Conservation (phyloP, 2,329 filamentous ascomycete genomes). For the Fusarium xyrophilum region DNA sequence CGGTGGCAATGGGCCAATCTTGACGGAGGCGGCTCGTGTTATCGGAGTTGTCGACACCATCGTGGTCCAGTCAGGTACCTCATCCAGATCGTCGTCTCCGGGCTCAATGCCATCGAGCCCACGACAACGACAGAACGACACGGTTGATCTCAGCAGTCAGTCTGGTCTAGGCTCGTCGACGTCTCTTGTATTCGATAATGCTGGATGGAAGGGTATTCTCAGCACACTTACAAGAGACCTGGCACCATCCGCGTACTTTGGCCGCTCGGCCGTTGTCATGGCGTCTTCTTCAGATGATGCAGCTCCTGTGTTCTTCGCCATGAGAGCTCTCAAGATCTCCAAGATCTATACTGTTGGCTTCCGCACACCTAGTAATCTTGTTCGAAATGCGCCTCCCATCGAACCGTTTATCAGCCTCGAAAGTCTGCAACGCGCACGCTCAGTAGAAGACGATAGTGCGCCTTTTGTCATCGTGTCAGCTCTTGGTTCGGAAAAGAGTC, state of each 20-base stretch:
- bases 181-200: constrained; percentile 77
- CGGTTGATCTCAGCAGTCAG: constrained; percentile 35
- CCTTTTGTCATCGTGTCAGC: constrained; percentile 85
- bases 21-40: constrained; percentile 78
- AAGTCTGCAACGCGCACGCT: constrained; percentile 61
- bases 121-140: constrained; percentile 46
- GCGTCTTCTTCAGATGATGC: constrained; percentile 77
- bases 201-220: constrained; percentile 84
- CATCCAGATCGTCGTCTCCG: constrained; percentile 54
- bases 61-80: constrained; percentile 61
- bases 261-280: constrained; percentile 76
- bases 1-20: constrained; percentile 58
- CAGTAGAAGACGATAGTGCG: constrained; percentile 58
- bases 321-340: constrained; percentile 76
- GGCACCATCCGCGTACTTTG: constrained; percentile 80
- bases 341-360: constrained; percentile 88
- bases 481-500: constrained; percentile 77
- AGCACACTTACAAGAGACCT: constrained; percentile 82
- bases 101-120: constrained; percentile 59
- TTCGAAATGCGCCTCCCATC: constrained; percentile 68
- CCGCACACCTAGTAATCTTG: constrained; percentile 67
- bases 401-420: constrained; percentile 83
- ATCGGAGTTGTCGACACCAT: constrained; percentile 87
- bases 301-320: constrained; percentile 78
- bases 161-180: constrained; percentile 56